Percentiles rank a stretch among this genome's conserved stretches.
Conservation (phyloP, 208 protist genomes). For the Kentomonas sorsogonicus region DNA sequence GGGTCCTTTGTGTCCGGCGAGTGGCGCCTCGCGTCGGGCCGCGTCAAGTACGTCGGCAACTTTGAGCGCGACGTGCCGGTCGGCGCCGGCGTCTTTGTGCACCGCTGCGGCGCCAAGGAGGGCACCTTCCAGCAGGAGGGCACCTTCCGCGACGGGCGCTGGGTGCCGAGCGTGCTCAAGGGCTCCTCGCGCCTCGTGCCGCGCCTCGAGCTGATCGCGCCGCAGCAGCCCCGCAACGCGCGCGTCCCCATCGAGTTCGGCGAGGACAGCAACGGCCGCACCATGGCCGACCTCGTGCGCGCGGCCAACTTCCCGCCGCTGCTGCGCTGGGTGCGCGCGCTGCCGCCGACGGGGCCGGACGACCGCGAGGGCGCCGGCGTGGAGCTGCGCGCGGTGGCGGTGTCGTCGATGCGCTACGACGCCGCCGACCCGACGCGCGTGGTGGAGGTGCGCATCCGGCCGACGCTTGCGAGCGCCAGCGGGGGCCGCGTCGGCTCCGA, state of each 20-base stretch:
- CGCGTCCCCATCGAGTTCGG: conserved; percentile 73
- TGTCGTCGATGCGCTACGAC: conserved; percentile 52
- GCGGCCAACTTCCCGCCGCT: conserved; percentile 79
- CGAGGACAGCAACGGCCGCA: conserved; percentile 37
- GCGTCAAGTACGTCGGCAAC: conserved; percentile 74
- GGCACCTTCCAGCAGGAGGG: conserved; percentile 81
- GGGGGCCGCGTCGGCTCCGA: conserved; percentile 36
- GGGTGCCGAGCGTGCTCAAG: conserved; percentile 63
- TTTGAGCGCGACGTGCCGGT: conserved; percentile 68
- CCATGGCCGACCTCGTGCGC: conserved; percentile 69
- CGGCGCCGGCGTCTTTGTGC: conserved; percentile 77
- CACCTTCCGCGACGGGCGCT: conserved; percentile 50
- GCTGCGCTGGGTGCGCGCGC: conserved; percentile 47
- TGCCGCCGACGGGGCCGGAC: conserved; percentile 20
- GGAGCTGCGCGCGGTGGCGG: conserved; percentile 40
- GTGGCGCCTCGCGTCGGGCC: conserved; percentile 73
- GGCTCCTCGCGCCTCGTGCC: conserved; percentile 46
- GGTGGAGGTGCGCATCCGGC: conserved; percentile 55
- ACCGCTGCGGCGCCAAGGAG: conserved; percentile 53
- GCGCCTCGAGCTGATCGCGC: conserved; percentile 56
- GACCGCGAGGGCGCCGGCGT: conserved; percentile 19
- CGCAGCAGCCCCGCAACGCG: conserved; percentile 30
- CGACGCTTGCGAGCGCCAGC: conserved; percentile 34
- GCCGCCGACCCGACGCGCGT: conserved; percentile 21
- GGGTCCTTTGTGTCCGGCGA: conserved; percentile 74